Evolutionary conservation across 2,329 filamentous ascomycete genomes (phyloP), one percentile per base, ranked within the genome.

Genomic region (Rhinocladiella similis): DNA sequence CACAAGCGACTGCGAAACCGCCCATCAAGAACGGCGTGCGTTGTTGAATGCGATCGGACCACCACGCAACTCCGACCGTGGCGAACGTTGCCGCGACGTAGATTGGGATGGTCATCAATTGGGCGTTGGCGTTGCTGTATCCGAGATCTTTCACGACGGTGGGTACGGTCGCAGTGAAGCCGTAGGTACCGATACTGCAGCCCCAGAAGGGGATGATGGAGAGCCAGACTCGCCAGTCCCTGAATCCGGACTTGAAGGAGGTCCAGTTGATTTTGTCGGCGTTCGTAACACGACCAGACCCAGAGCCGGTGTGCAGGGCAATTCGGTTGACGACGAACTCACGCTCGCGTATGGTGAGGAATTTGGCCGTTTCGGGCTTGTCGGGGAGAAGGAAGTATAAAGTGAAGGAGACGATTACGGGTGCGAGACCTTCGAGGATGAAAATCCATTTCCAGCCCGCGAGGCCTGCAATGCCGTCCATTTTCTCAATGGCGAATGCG

Each of bases 361-460:
- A 92, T 65, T 82, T 86, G 29, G 82, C 83, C 51, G 89, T 81
- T 70, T 90, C 87, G 1, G 88, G 88, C 72, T 91, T 91, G 69
- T 88, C 86, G 51, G 85, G 77, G n/a, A 88, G 82, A 69, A 88
- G 85, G 68, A 77, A 82, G 68, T 82, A 82, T 7, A 79, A 73
- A 6, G 67, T 68, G 10, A 78, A 52, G 0, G 81, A 75, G 0
- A 85, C 75, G 0, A 83, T 39, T 0, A 84, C 78, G 3, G 77
- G 77, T 1, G 72, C 54, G 19, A 80, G 67, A 2, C 78, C 79
- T 65, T 83, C 78, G 3, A 73, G 66, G 27, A 79, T 75, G 63
- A 79, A 79, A 25, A 79, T 74, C 77, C 77, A 79, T 27, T 74
- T 70, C 75, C 75, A 77, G 12, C 72, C 67, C 38, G 52, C 63